Percentiles rank a stretch among this genome's conserved stretches.
Conservation (phyloP, 208 protist species). For the Lotmaria passim region DNA sequence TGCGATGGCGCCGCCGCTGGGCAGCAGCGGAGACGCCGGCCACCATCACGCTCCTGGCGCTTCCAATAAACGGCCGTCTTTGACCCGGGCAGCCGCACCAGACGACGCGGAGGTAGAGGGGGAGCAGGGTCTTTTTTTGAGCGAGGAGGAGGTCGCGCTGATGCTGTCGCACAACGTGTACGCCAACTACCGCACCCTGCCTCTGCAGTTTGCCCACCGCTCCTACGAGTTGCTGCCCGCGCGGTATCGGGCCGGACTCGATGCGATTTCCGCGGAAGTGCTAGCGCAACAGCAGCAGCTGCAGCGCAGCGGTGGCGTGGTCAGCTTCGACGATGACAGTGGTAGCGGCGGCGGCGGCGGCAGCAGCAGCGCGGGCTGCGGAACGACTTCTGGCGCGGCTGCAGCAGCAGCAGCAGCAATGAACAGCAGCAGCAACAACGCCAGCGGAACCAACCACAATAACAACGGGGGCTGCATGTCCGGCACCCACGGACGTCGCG, state of each 20-base stretch:
- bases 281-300: constrained; percentile 21
- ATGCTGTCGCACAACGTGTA: constrained; percentile 43
- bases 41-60: no score
- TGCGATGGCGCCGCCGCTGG: neutral
- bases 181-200: constrained; percentile 66
- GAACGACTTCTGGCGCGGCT: no score
- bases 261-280: constrained; percentile 48
- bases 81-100: neutral
- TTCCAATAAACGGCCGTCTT: neutral
- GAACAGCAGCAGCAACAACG: neutral
- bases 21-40: neutral
- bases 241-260: constrained; percentile 59
- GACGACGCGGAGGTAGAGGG: neutral
- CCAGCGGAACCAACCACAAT: neutral
- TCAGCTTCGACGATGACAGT: neutral
- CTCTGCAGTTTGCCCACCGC: constrained; percentile 34
- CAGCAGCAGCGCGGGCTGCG: neutral
- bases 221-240: constrained; percentile 54
- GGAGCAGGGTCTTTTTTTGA: no score
- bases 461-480: neutral
- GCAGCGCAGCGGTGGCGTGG: neutral
- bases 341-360: neutral
- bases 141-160: constrained; percentile 9
- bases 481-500: constrained; percentile 1
- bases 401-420: no score